Evolutionary conservation across 2,329 filamentous ascomycete genomes (phyloP), one percentile per base, ranked within the genome.

Genomic region (Monosporascus sp.): DNA sequence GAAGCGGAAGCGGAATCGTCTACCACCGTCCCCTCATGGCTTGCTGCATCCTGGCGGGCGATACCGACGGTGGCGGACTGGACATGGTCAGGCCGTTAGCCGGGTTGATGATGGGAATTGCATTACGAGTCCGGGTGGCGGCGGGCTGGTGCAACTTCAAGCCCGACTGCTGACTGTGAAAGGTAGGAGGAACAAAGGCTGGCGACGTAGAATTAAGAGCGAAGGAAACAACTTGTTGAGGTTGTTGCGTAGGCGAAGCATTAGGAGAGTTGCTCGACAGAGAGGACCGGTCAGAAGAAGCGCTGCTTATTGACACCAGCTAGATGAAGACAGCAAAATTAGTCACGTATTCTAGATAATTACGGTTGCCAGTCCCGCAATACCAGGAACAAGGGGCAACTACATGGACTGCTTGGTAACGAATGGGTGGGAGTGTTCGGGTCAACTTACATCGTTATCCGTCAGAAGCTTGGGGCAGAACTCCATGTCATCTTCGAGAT

Each of bases 71-170:
- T 26, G 93, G 91, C 62, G 93, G 93, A 76, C 91, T 96, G 53
- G 91, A 86, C 78, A 97, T 87, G 67, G 85, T 83, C 71, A 91
- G 85, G 67, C 94, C 91, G 53, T 93, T 97, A 63, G 84, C 89
- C 51, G 94, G 94, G 79, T 99, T 96, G 74, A 97, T 90, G 70
- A 99, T 99, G 55, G 93, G 93, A 62, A 97, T 97, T 67, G 94
- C 91, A 72, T 97, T 97, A 73, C 91, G 90, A 54, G 88, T 85
- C 63, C 94, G 89, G 59, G 92, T 90, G 57, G 92, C 90, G 57
- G 92, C 81, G 56, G 92, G 91, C 78, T 97, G 93, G 74, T 96
- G 91, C 58, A 95, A 79, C 77, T 96, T 97, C 64, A 93, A 64
- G 78, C 73, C 84, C 58, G 75, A 73, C 56, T 79, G 84, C 65